Evolutionary conservation across 768 basidiomycete species (phyloP).

Genomic region (Cyclocybe aegerita): DNA sequence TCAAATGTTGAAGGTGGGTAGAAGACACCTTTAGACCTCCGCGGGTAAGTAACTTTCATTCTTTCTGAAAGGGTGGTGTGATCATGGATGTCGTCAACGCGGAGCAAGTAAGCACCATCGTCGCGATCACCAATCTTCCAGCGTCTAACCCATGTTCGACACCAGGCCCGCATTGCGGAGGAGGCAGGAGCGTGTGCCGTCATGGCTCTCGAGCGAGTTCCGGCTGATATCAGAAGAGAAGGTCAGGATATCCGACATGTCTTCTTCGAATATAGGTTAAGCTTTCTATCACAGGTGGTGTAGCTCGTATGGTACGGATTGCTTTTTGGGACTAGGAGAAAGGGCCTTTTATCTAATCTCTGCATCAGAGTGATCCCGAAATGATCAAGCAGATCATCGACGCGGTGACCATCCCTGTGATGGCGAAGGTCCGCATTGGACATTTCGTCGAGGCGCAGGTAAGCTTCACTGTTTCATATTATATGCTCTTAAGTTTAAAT

Average conservation of each 20-base stretch:
- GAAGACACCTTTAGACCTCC: conserved; percentile 4
- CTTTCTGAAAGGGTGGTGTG: conserved; percentile 62
- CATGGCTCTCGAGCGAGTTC: conserved; percentile 95
- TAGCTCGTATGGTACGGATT: conserved; percentile 85
- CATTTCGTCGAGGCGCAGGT: conserved; percentile 98
- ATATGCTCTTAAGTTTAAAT: not conserved
- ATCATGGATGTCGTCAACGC: conserved; percentile 95
- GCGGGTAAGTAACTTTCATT: conserved; percentile 10
- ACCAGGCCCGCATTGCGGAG: conserved; percentile 91
- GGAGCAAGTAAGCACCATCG: conserved; percentile 41
- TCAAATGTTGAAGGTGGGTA: conserved; percentile 89
- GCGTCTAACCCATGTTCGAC: conserved; percentile 11
- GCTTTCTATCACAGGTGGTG: conserved; percentile 54
- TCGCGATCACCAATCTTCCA: conserved; percentile 1
- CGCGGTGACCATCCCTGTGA: conserved; percentile 95
- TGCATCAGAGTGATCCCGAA: conserved; percentile 79
- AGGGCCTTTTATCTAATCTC: conserved; percentile 15
- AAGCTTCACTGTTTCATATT: conserved; percentile 11
- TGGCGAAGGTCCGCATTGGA: conserved; percentile 95
- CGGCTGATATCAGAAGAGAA: conserved; percentile 88
- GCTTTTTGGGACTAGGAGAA: not conserved
- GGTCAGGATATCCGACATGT: conserved; percentile 31
- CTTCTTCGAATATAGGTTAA: not conserved
- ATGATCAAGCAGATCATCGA: conserved; percentile 97
- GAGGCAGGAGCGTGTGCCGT: conserved; percentile 98